Evolutionary conservation across 2,329 filamentous ascomycete species (phyloP).

Genomic region (Fusarium sacchari): DNA sequence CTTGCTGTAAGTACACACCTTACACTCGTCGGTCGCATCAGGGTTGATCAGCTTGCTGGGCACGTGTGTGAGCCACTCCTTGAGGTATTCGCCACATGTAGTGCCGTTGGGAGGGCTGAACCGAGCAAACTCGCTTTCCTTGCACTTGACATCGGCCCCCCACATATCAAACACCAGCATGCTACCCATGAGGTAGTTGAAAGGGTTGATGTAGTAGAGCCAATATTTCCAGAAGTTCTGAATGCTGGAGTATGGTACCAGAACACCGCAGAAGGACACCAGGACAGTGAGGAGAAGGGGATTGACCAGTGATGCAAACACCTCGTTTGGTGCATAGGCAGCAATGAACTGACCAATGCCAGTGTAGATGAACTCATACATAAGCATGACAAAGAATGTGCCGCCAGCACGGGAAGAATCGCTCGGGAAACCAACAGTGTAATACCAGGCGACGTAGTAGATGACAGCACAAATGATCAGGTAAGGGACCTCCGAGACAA

Average conservation of each 20-base stretch:
- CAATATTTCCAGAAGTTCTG: constrained; percentile 74
- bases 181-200: constrained; percentile 68
- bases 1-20: constrained; percentile 67
- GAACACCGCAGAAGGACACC: constrained; percentile 78
- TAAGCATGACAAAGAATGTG: constrained; percentile 64
- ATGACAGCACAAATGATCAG: constrained; percentile 56
- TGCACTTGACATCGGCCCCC: constrained; percentile 58
- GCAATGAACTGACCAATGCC: constrained; percentile 72
- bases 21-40: constrained; percentile 63
- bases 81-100: constrained; percentile 69
- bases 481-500: constrained; percentile 60
- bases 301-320: constrained; percentile 68
- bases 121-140: constrained; percentile 58
- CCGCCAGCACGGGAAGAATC: constrained; percentile 59
- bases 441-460: constrained; percentile 68
- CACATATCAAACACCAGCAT: constrained; percentile 64
- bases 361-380: constrained; percentile 70
- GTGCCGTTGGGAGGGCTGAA: constrained; percentile 61
- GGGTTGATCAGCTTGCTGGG: constrained; percentile 68
- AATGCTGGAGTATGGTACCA: constrained; percentile 73
- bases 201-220: constrained; percentile 71
- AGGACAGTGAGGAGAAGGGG: constrained; percentile 66
- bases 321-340: constrained; percentile 69
- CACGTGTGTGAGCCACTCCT: constrained; percentile 57
- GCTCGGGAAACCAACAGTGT: constrained; percentile 61